phyloP scores from a whole-genome alignment of 768 basidiomycete genomes.

The Pholiota microspora region DNA sequence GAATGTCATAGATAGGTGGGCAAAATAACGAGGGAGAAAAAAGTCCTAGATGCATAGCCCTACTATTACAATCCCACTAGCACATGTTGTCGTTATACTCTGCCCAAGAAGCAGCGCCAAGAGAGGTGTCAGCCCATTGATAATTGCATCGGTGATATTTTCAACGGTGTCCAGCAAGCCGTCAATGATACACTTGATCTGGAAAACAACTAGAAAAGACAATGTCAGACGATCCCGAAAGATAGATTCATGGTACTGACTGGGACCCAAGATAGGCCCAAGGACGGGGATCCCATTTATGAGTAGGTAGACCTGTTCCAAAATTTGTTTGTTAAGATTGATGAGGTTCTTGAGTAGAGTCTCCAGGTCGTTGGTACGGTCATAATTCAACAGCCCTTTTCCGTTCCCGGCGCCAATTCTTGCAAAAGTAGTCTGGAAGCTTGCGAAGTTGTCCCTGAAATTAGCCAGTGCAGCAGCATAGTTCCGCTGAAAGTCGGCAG shows the following conservation, averaged over 20 bases:
- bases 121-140: slow-evolving; percentile 40
- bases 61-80: slow-evolving; percentile 23
- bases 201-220: slow-evolving; percentile 46
- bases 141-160: slow-evolving; percentile 44
- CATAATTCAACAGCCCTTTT: slow-evolving; percentile 53
- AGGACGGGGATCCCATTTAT: slow-evolving; percentile 42
- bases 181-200: slow-evolving; percentile 61
- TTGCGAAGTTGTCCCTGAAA: slow-evolving; percentile 30
- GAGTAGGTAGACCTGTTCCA: too few relatives aligned
- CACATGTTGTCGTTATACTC: slow-evolving; percentile 26
- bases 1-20: slow-evolving; percentile 21
- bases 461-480: slow-evolving; percentile 32
- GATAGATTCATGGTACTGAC: slow-evolving; percentile 34
- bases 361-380: slow-evolving; percentile 42
- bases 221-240: not conserved
- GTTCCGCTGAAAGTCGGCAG: slow-evolving; percentile 37
- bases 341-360: slow-evolving; percentile 46
- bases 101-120: slow-evolving; percentile 29
- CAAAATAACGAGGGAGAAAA: slow-evolving; percentile 17
- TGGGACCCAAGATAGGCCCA: slow-evolving; percentile 51
- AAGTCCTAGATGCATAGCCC: slow-evolving; percentile 29
- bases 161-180: slow-evolving; percentile 45
- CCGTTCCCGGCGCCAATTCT: slow-evolving; percentile 42
- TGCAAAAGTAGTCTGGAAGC: slow-evolving; percentile 30
- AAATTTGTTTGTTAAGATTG: slow-evolving; percentile 51